phyloP scores from a whole-genome alignment of 2,329 filamentous ascomycete species.

The Trichoderma harzianum region DNA sequence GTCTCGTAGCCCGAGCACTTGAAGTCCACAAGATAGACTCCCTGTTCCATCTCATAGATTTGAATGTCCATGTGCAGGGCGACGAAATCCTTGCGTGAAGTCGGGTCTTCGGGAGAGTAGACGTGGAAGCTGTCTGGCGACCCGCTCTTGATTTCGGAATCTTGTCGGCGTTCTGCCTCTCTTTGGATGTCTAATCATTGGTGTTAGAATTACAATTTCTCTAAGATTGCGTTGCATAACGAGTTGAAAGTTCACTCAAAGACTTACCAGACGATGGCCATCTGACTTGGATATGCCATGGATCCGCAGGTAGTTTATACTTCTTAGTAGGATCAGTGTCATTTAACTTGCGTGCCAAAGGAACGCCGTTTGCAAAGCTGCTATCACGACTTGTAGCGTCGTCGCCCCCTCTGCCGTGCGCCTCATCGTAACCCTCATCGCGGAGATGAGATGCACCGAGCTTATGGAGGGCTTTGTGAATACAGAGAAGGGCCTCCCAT shows the following conservation, averaged over 20 bases:
- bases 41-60: conserved; percentile 87
- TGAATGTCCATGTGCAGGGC: conserved; percentile 95
- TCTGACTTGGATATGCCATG: conserved; percentile 90
- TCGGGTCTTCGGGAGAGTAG: conserved; percentile 35
- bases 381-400: conserved; percentile 35
- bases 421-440: conserved; percentile 56
- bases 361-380: conserved; percentile 40
- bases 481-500: conserved; percentile 89
- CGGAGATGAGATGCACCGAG: conserved; percentile 86
- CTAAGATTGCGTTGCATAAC: not conserved
- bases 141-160: conserved; percentile 21
- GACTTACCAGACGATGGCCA: conserved; percentile 79
- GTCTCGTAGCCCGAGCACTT: conserved; percentile 97
- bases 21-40: conserved; percentile 95
- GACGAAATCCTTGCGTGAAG: conserved; percentile 61
- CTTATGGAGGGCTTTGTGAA: conserved; percentile 86
- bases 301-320: conserved; percentile 86
- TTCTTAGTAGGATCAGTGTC: conserved; percentile 55
- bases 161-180: not conserved
- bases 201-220: not conserved
- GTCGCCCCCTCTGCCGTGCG: conserved; percentile 42
- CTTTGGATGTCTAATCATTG: conserved; percentile 2
- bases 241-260: not conserved
- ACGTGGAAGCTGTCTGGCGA: conserved; percentile 40
- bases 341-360: conserved; percentile 33